Evolutionary conservation across 2,329 filamentous ascomycete genomes (phyloP), one percentile per base, ranked within the genome.

Genomic region (Rhytidhysteron rufulum): DNA sequence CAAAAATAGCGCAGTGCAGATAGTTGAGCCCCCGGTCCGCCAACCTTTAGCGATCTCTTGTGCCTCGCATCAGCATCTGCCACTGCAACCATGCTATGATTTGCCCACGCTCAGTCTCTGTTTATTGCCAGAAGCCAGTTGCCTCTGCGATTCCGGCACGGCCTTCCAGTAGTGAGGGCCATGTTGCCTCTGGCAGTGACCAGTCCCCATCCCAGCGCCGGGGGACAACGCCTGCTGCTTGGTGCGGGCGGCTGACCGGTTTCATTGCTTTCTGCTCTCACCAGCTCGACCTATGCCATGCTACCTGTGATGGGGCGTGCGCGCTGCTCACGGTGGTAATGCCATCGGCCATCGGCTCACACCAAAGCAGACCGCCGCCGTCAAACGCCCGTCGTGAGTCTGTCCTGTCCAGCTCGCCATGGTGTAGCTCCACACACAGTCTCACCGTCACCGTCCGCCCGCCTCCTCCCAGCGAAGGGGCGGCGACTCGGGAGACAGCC

Each of bases 1-100:
- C 56, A 58, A 62, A 57, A 57, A 55, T 57, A 57, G 51, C 49
- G 19, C 39, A 37, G 20, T 16, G 20, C 17, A 34, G 37, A 45
- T 45, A 58, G 54, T 50, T 55, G 49, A 47, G 44, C 24, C 35
- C 35, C 25, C n/a, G 8, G 22, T 15, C 35, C 35, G 44, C 53
- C 46, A 51, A 47, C 41, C 41, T 48, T 52, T 53, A 54, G 50
- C 51, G 48, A 45, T 45, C 42, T 37, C 38, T 44, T 42, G 45
- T 45, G 43, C 40, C 43, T 49, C 37, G 22, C 41, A 40, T 40
- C 32, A 41, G 38, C 39, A 34, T 25, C 31, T 36, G 30, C 38
- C n/a, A 40, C 32, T 27, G 38, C 31, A 40, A 40, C 32, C 25
- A 33, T 17, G 21, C 33, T 37, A 34, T 48, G 40, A 51, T 49